Conservation (phyloP, 1,284 basidiomycete genomes). For the Ganoderma lucidum region DNA sequence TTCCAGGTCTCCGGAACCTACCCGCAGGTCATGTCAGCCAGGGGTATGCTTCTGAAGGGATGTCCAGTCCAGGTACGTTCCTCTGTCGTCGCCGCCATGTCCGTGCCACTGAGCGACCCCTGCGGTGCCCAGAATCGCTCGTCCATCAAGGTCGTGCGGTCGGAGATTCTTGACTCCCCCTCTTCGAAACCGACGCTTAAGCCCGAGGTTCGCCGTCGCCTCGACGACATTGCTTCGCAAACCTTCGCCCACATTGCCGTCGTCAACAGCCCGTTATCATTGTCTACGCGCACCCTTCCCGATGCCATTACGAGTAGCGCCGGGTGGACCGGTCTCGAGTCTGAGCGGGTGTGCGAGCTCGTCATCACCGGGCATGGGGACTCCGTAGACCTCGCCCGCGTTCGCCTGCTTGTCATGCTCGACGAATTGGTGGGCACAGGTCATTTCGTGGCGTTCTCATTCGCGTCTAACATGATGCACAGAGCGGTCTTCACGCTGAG, state of each 20-base stretch:
- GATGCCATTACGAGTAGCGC: slow-evolving; percentile 78
- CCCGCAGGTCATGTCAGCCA: slow-evolving; percentile 91
- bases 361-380: slow-evolving; percentile 90
- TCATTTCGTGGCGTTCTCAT: not conserved
- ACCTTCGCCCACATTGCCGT: slow-evolving; percentile 92
- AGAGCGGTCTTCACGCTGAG: slow-evolving; percentile 92
- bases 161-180: slow-evolving; percentile 90
- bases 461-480: slow-evolving; percentile 24
- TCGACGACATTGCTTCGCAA: slow-evolving; percentile 92
- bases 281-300: slow-evolving; percentile 76
- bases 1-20: slow-evolving; percentile 93
- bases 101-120: slow-evolving; percentile 13
- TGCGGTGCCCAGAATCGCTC: slow-evolving; percentile 71
- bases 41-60: slow-evolving; percentile 90
- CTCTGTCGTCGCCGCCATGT: not conserved
- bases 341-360: slow-evolving; percentile 92
- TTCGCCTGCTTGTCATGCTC: slow-evolving; percentile 91
- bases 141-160: slow-evolving; percentile 89
- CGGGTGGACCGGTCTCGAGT: slow-evolving; percentile 90
- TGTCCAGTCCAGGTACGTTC: slow-evolving; percentile 80
- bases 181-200: slow-evolving; percentile 87
- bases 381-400: slow-evolving; percentile 90
- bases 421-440: slow-evolving; percentile 85
- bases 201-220: slow-evolving; percentile 83
- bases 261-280: slow-evolving; percentile 78